Evolutionary conservation across 768 basidiomycete genomes (phyloP).

Genomic region (Crepidotus variabilis): DNA sequence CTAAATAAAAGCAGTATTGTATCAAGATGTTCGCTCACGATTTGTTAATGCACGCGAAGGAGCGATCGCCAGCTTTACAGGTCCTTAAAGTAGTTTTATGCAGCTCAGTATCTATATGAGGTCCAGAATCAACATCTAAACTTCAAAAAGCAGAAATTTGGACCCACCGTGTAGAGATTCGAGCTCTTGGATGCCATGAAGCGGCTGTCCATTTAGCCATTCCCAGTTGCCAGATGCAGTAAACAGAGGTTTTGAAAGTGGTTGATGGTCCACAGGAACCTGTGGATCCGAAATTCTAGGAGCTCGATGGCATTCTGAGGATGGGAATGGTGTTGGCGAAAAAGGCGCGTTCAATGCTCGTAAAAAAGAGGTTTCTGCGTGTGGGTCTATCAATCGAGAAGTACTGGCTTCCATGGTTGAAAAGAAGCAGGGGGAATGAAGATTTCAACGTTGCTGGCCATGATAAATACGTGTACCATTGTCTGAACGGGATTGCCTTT

Average conservation of each 20-base stretch:
- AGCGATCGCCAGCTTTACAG: constrained; percentile 9
- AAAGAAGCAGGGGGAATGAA: neutral
- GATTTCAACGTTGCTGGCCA: neutral
- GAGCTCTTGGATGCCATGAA: constrained; percentile 4
- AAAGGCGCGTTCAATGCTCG: constrained; percentile 6
- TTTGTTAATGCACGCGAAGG: constrained; percentile 13
- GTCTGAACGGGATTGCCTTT: constrained; percentile 1
- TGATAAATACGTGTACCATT: neutral
- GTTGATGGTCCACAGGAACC: neutral
- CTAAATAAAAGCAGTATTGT: neutral
- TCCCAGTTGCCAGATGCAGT: constrained; percentile 11
- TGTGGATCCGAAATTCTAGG: neutral
- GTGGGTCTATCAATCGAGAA: neutral
- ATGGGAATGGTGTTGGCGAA: neutral
- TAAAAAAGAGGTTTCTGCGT: neutral
- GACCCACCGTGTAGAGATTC: constrained; percentile 1
- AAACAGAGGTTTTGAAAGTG: constrained; percentile 10
- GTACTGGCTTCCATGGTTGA: neutral
- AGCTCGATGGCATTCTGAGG: neutral
- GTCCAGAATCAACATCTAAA: neutral
- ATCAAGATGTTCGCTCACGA: constrained; percentile 5
- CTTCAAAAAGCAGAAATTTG: neutral
- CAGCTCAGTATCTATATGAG: constrained; percentile 1
- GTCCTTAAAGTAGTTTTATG: constrained; percentile 9
- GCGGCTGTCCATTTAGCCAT: constrained; percentile 9